Conservation (phyloP, 768 basidiomycete species). For the Trametes sanguinea region DNA sequence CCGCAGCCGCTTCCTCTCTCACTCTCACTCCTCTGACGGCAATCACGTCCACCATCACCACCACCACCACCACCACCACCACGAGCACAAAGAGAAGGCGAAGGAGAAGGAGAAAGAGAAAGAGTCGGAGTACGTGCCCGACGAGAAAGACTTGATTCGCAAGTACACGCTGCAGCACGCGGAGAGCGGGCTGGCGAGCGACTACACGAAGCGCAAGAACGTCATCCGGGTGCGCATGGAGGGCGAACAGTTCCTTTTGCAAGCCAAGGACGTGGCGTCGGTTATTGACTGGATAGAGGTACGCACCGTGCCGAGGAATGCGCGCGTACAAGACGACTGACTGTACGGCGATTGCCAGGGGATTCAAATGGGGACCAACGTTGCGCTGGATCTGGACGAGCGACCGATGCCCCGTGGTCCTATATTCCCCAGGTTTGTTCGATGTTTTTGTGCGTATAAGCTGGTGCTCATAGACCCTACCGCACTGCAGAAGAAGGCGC, state of each 20-base stretch:
- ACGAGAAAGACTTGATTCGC: conserved; percentile 56
- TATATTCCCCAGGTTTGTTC: conserved; percentile 73
- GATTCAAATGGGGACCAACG: conserved; percentile 89
- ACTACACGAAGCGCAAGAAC: conserved; percentile 91
- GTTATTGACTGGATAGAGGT: conserved; percentile 99
- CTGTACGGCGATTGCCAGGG: conserved; percentile 45
- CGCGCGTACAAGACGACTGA: not conserved
- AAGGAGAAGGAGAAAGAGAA: conserved; percentile 11
- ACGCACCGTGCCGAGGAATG: conserved; percentile 20
- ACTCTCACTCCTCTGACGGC: conserved; percentile 15
- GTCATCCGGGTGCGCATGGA: conserved; percentile 91
- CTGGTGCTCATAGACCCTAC: not conserved
- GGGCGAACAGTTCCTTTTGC: conserved; percentile 95
- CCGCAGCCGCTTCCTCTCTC: conserved; percentile 15
- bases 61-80: not conserved
- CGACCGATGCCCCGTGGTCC: conserved; percentile 91
- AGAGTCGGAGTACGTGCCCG: conserved; percentile 33
- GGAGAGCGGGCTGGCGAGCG: conserved; percentile 93
- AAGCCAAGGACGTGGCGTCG: conserved; percentile 77
- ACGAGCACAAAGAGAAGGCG: conserved; percentile 11
- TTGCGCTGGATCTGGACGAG: conserved; percentile 89
- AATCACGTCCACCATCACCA: too few species aligned
- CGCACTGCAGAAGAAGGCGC: conserved; percentile 8
- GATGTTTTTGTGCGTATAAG: not conserved
- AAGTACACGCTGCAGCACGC: conserved; percentile 85